A percentile compares a stretch with the other conserved stretches of the same genome.
Conservation (phyloP, 148 eudicot species). For the Rhododendron henanense region DNA sequence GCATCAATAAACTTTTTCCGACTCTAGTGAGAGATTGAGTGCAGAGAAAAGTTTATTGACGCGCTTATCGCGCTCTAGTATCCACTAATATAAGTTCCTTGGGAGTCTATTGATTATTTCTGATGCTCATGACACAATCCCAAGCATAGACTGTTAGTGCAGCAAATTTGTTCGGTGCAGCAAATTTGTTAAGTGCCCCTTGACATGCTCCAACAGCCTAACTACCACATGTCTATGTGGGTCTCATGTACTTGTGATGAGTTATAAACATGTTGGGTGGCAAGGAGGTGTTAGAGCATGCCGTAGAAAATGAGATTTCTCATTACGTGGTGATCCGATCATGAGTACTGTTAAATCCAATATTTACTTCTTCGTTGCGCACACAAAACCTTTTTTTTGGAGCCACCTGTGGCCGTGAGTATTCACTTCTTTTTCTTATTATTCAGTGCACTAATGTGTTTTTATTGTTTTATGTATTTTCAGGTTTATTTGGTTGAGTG, state of each 20-base stretch:
- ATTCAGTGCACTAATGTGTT: not conserved
- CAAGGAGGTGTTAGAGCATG: not conserved
- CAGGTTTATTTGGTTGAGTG: not conserved
- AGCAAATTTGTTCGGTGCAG: too few species aligned
- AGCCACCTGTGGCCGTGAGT: not conserved
- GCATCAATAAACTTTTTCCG: not conserved
- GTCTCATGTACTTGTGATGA: not conserved
- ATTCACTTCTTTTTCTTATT: not conserved
- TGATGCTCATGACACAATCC: too few species aligned
- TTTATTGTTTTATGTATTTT: not conserved
- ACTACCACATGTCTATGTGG: not conserved
- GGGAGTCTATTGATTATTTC: too few species aligned
- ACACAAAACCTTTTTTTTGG: not conserved
- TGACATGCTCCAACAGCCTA: not conserved
- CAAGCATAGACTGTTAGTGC: too few species aligned
- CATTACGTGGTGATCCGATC: not conserved
- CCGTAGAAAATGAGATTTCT: not conserved
- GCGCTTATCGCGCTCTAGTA: not conserved
- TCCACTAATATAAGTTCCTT: too few species aligned
- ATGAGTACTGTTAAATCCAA: too few species aligned
- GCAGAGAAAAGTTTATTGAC: not conserved
- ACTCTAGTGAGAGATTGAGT: not conserved
- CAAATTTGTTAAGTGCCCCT: not conserved
- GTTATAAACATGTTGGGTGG: not conserved
- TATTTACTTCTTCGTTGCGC: too few species aligned